Base-by-base conservation (phyloP, 371 early-diverging fungal species). In the Rhizopus sp. region DNA sequence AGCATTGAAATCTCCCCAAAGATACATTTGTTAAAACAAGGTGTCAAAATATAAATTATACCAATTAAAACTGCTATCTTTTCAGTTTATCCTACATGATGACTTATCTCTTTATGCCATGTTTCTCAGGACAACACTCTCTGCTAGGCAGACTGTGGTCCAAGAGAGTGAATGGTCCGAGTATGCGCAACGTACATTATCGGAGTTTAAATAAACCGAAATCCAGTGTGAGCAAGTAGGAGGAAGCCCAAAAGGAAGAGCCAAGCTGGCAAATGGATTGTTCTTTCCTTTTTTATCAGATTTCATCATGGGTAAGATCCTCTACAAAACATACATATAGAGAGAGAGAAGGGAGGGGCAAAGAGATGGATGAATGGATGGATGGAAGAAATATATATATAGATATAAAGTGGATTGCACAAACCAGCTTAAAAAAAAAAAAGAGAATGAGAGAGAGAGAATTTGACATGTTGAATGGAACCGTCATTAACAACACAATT, bases 271-370 rank as follows among this genome's bases (percentile, higher is more conserved):
- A 63, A 63, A 32, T 54, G 53, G 23, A n/a, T 57, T 54, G 45
- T 59, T 54, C 59, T 59, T 63, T 63, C 64, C 64, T 63, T 63
- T 63, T 63, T 63, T 57, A 63, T 63, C 64, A 57, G 53, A 63
- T 58, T 63, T 63, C 59, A 63, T 63, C 64, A 63, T 63, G 64
- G 64, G 64, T 63, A 63, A 63, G 57, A 45, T 12, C 33, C 13
- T 39, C 13, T 33, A 34, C 31, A 50, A 33, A 50, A 33, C 5
- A 33, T 23, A 23, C 23, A 23, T 2, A 23, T 23, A 37, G 37
- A 37, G n/a, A n/a, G 9, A 50, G 15, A 35, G 34, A n/a, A n/a
- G 33, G 23, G 16, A 49, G 32, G n/a, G 31, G 32, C 5, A 32
- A 6, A 13, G 32, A 17, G n/a, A 37, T 47, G 49, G 57, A 56